Base-by-base conservation (phyloP, 2,329 filamentous ascomycete genomes). In the Neofusicoccum sp. region DNA sequence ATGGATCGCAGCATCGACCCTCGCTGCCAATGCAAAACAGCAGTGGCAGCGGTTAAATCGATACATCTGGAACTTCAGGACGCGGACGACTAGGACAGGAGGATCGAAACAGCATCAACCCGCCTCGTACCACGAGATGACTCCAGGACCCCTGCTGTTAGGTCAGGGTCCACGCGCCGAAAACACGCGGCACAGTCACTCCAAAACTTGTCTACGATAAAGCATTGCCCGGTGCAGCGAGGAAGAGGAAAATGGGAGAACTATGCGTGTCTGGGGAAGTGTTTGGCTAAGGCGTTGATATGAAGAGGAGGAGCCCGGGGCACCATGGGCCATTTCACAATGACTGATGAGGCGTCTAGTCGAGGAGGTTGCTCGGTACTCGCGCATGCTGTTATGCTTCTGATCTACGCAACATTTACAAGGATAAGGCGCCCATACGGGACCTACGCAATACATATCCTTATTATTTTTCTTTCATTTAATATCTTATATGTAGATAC, bases 21-120 rank as follows among this genome's bases (percentile, higher is more conserved):
- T 61, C 41, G 6, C 11, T 64, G 44, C 64, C 52, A 33, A 59
- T 60, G 41, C 62, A 64, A 50, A 62, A 43, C 22, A 64, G 64
- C 45, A 61, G 45, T 16, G 56, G 48, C 49, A 65, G 62, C 16
- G 54, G 64, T n/a, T 65, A 62, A 45, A 34, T 4, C 49, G 14
- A 14, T 12, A 36, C 12, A 4, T 12, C 6, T 12, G 22, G 14
- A 31, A 34, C 33, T 33, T 28, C 29, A 29, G 16, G 31, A 45
- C 36, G 41, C 41, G 37, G 41, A 58, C 14, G 29, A 58, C 7
- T 36, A 28, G 31, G 39, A 34, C 54, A 33, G 39, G 7, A 58
- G 45, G 9, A 58, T 34, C 31, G 34, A 39, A 58, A 45, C 54
- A 50, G n/a, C 31, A 45, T 45, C 54, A 36, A 47, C 54, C 28